Percentiles rank a stretch among this genome's conserved stretches.
Conservation (phyloP, 2,329 filamentous ascomycete species). For the Colletotrichum lini region DNA sequence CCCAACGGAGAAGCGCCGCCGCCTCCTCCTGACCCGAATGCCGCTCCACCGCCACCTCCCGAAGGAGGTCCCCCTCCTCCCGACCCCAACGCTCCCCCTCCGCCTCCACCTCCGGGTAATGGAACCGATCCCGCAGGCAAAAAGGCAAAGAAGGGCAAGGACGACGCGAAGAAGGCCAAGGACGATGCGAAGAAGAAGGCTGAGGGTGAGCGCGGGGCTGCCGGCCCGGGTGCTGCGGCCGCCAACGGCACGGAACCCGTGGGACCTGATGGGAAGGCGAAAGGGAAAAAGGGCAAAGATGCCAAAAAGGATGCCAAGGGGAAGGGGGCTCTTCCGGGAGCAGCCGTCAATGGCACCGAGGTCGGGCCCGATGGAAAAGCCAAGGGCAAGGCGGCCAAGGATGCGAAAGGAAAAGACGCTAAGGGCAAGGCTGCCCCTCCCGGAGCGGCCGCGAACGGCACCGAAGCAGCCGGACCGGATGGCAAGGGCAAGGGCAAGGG, state of each 20-base stretch:
- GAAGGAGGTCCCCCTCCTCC: background rate
- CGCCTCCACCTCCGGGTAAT: constrained; percentile 5
- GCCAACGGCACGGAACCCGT: constrained; percentile 17
- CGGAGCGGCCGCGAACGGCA: too few relatives aligned
- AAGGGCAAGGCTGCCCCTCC: background rate
- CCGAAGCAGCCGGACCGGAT: too few relatives aligned
- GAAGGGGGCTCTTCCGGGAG: background rate
- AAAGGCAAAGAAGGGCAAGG: constrained; percentile 27
- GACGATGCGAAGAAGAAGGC: constrained; percentile 27
- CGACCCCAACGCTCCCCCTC: constrained; percentile 12
- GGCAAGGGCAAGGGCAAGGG: background rate
- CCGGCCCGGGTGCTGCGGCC: constrained; percentile 18
- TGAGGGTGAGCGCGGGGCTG: constrained; percentile 16
- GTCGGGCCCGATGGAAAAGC: constrained; percentile 3
- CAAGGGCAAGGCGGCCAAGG: constrained; percentile 18
- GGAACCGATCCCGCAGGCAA: constrained; percentile 6
- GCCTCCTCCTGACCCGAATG: background rate
- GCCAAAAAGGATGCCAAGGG: constrained; percentile 8
- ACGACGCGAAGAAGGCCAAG: constrained; percentile 25
- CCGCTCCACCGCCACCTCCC: background rate
- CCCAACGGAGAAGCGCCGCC: background rate
- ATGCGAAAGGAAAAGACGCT: background rate
- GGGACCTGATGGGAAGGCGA: background rate
- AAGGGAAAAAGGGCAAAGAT: constrained; percentile 14
- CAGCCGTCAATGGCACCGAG: constrained; percentile 20